Conservation (phyloP, 2,329 filamentous ascomycete species). For the Colletotrichum falcatum region DNA sequence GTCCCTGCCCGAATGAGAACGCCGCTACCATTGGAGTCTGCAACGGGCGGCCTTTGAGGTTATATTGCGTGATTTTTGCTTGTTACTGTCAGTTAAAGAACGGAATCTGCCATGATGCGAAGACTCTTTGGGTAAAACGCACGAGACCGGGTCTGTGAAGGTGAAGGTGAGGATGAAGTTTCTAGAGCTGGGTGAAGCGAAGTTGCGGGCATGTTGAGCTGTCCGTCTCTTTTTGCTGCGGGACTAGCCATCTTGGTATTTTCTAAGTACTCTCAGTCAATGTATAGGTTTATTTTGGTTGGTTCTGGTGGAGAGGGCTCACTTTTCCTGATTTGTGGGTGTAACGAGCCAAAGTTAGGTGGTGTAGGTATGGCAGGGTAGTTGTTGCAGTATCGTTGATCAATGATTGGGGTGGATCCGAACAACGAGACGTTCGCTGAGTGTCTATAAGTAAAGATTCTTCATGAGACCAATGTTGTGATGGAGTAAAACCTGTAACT, state of each 20-base stretch:
- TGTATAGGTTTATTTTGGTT: neutral
- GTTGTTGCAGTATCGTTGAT: neutral
- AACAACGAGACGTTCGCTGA: neutral
- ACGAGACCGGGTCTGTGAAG: constrained; percentile 1
- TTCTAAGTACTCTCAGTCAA: neutral
- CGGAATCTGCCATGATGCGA: neutral
- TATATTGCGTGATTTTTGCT: constrained; percentile 2
- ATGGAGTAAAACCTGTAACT: neutral
- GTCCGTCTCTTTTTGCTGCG: neutral
- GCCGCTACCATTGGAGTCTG: constrained; percentile 25
- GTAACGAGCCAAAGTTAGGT: neutral
- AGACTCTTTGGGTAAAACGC: neutral
- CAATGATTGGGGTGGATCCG: neutral
- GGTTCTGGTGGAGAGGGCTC: neutral
- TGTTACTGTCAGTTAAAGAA: neutral
- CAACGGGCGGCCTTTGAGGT: constrained; percentile 20
- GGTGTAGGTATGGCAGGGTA: neutral
- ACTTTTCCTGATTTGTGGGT: neutral
- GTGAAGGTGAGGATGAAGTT: neutral
- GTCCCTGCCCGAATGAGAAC: constrained; percentile 14
- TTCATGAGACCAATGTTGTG: neutral
- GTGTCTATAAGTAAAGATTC: neutral
- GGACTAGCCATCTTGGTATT: neutral
- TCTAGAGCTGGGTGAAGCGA: neutral
- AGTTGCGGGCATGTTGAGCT: neutral